Evolutionary conservation across 2,329 filamentous ascomycete genomes (phyloP).

Genomic region (Fusarium hainanense): DNA sequence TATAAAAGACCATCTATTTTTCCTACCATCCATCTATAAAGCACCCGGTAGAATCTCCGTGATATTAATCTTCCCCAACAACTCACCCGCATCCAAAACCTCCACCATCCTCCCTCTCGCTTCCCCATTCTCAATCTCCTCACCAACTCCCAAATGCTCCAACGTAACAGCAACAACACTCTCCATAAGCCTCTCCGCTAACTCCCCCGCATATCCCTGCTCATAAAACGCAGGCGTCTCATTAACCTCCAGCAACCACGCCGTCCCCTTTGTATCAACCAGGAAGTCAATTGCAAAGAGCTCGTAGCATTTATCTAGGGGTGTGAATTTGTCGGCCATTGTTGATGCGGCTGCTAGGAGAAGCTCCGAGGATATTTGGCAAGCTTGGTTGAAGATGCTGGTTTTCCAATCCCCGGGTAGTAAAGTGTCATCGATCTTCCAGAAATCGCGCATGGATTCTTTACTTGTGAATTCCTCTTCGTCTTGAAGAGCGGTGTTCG

Average conservation of each 20-base stretch:
- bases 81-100: slow-evolving; percentile 36
- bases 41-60: slow-evolving; percentile 35
- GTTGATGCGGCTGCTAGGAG: slow-evolving; percentile 51
- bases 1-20: no score
- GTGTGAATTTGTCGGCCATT: slow-evolving; percentile 54
- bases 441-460: slow-evolving; percentile 53
- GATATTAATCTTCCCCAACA: slow-evolving; percentile 41
- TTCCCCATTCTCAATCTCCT: neutral
- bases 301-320: slow-evolving; percentile 53
- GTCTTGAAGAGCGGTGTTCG: slow-evolving; percentile 53
- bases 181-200: slow-evolving; percentile 52
- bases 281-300: slow-evolving; percentile 53
- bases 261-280: slow-evolving; percentile 47
- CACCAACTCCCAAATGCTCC: slow-evolving; percentile 48
- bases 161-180: slow-evolving; percentile 49
- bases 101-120: slow-evolving; percentile 26
- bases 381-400: slow-evolving; percentile 50
- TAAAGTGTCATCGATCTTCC: slow-evolving; percentile 45
- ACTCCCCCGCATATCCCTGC: slow-evolving; percentile 48
- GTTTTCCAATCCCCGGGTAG: slow-evolving; percentile 50
- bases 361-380: slow-evolving; percentile 49
- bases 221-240: slow-evolving; percentile 55
- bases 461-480: slow-evolving; percentile 48
- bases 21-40: neutral
- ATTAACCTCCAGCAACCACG: slow-evolving; percentile 54